Conservation (phyloP, 306 rosid species). For the Dalbergia cultrata region DNA sequence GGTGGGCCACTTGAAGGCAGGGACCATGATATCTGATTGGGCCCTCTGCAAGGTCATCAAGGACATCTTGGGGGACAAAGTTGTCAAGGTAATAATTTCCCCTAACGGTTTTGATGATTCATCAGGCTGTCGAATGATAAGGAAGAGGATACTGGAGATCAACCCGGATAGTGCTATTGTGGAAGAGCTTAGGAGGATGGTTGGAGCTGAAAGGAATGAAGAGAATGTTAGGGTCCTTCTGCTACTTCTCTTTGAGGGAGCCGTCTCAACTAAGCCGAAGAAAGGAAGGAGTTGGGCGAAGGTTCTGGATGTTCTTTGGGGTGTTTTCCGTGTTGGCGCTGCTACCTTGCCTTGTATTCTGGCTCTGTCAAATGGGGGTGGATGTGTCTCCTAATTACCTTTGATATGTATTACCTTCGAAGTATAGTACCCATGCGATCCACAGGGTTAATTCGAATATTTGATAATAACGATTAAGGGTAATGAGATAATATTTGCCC, state of each 20-base stretch:
- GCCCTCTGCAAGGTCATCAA: constrained; percentile 64
- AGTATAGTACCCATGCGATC: too few species aligned
- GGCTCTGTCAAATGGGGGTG: too few species aligned
- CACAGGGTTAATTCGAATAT: too few species aligned
- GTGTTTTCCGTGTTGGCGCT: too few species aligned
- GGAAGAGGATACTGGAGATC: constrained; percentile 76
- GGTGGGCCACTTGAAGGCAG: too few species aligned
- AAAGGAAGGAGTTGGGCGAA: too few species aligned
- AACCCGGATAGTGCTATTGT: constrained; percentile 69
- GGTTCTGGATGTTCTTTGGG: too few species aligned
- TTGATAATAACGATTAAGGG: too few species aligned
- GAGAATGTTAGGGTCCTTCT: constrained; percentile 65
- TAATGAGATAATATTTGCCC: too few species aligned
- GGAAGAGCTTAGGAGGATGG: constrained; percentile 72
- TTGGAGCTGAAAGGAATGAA: constrained; percentile 63
- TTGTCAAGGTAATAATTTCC: constrained; percentile 62
- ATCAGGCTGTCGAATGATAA: constrained; percentile 68
- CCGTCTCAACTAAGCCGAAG: constrained; percentile 45
- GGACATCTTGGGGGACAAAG: constrained; percentile 63
- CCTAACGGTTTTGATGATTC: constrained; percentile 66
- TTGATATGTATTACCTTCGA: too few species aligned
- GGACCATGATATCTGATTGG: constrained; percentile 67
- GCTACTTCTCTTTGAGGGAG: constrained; percentile 61
- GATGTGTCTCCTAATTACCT: too few species aligned
- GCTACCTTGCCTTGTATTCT: too few species aligned